phyloP scores from a whole-genome alignment of 1,284 basidiomycete species.

The Trametes pubescens region DNA sequence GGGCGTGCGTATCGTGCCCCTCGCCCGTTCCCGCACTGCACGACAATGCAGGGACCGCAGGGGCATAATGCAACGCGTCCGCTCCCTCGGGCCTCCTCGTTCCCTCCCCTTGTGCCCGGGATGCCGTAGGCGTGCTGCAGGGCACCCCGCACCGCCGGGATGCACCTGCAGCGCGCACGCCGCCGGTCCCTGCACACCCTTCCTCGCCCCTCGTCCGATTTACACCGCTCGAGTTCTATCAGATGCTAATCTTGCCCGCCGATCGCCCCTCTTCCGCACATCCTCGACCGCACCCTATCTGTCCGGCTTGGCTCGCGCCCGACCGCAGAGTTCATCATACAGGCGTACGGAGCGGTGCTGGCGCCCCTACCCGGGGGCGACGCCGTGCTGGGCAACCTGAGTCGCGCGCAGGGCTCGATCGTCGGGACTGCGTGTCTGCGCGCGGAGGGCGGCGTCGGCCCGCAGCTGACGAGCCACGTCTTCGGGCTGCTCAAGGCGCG shows the following conservation, averaged over 20 bases:
- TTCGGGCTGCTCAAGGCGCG: conserved; percentile 93
- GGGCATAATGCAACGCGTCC: conserved; percentile 23
- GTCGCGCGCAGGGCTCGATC: conserved; percentile 87
- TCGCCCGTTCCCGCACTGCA: conserved; percentile 8
- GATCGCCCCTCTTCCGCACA: conserved; percentile 16
- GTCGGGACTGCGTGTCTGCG: conserved; percentile 93
- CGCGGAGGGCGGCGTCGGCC: conserved; percentile 88
- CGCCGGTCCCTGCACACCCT: background rate
- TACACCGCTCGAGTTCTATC: conserved; percentile 16
- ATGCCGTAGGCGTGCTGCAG: conserved; percentile 3
- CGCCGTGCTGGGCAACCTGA: conserved; percentile 80
- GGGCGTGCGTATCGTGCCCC: conserved; percentile 30
- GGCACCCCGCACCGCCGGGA: conserved; percentile 14
- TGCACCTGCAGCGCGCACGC: conserved; percentile 5
- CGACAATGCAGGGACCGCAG: conserved; percentile 4
- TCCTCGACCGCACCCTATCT: conserved; percentile 4
- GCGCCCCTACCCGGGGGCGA: conserved; percentile 71
- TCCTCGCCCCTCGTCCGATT: background rate
- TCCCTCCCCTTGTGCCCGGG: background rate
- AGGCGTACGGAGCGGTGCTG: conserved; percentile 90
- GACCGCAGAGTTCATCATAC: conserved; percentile 86
- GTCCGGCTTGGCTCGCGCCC: background rate
- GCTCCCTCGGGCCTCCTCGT: conserved; percentile 20
- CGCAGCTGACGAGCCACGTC: conserved; percentile 92
- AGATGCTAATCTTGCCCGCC: conserved; percentile 31